Percentiles rank a stretch among this genome's conserved stretches.
phyloP scores from a whole-genome alignment of 1,284 basidiomycete genomes.

The Dichomitus squalens region DNA sequence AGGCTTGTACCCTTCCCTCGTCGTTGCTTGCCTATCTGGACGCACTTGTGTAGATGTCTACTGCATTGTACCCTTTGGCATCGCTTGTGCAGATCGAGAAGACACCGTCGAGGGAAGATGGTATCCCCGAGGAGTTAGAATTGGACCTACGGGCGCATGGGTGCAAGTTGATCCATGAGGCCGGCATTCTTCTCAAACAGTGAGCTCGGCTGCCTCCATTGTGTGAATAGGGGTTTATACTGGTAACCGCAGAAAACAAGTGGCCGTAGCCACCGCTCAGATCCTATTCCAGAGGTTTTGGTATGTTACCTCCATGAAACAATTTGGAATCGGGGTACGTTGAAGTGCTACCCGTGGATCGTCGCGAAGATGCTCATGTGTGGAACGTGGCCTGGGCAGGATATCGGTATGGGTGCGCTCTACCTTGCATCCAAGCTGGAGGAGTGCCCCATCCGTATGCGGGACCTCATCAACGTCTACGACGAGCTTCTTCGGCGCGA shows the following conservation, averaged over 20 bases:
- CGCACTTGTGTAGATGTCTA: conserved; percentile 40
- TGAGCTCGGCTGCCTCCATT: conserved; percentile 40
- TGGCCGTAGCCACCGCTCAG: conserved; percentile 94
- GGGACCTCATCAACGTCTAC: conserved; percentile 94
- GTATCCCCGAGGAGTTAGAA: conserved; percentile 80
- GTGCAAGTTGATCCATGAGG: conserved; percentile 93
- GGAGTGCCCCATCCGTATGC: conserved; percentile 89
- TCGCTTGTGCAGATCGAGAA: conserved; percentile 75
- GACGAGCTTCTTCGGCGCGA: conserved; percentile 80
- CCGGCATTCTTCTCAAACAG: conserved; percentile 89
- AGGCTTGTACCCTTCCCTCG: background rate
- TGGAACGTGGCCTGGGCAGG: conserved; percentile 50
- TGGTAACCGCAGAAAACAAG: conserved; percentile 76
- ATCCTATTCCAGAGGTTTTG: conserved; percentile 97
- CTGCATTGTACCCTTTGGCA: conserved; percentile 82
- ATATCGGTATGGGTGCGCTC: conserved; percentile 90
- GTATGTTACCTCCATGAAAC: conserved; percentile 93
- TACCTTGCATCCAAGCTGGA: conserved; percentile 96
- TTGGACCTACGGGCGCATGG: conserved; percentile 86
- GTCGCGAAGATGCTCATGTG: background rate
- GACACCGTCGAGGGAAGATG: conserved; percentile 84
- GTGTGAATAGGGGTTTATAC: background rate
- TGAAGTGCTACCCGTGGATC: background rate
- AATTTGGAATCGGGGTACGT: conserved; percentile 88
- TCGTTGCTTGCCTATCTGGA: background rate